A percentile compares a stretch with the other conserved stretches of the same genome.
Conservation (phyloP, 2,329 filamentous ascomycete species). For the Dothidotthia symphoricarpi region DNA sequence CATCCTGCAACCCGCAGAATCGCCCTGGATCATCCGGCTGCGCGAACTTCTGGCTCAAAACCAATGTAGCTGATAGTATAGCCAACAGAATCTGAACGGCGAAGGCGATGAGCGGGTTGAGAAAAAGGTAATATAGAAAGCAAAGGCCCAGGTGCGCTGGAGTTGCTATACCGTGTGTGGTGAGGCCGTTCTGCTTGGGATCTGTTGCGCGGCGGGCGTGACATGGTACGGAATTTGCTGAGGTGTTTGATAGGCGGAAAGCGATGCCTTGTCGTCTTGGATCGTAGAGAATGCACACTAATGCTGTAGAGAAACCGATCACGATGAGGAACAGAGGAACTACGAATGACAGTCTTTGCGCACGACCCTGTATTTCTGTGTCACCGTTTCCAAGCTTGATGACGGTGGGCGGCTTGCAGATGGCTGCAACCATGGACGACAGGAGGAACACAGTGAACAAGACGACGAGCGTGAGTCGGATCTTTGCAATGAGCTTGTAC, state of each 20-base stretch:
- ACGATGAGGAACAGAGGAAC: conserved; percentile 30
- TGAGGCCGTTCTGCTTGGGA: conserved; percentile 1
- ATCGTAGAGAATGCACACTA: conserved; percentile 28
- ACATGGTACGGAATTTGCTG: conserved; percentile 1
- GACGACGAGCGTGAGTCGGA: conserved; percentile 28
- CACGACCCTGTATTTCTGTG: conserved; percentile 11
- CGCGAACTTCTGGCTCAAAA: conserved; percentile 31
- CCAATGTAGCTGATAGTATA: conserved; percentile 21
- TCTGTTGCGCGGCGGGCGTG: conserved; percentile 11
- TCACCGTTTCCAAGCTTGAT: conserved; percentile 2
- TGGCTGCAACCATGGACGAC: conserved; percentile 27
- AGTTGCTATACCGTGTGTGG: background rate
- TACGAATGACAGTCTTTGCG: conserved; percentile 22
- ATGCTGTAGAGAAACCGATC: conserved; percentile 29
- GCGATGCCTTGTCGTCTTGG: conserved; percentile 8
- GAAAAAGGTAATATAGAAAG: conserved; percentile 24
- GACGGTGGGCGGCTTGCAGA: conserved; percentile 16
- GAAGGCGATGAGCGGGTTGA: conserved; percentile 30
- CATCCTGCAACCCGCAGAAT: conserved; percentile 26
- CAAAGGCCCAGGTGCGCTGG: conserved; percentile 15
- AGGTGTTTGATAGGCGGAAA: conserved; percentile 5
- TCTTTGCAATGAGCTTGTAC: conserved; percentile 30
- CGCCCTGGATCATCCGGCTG: conserved; percentile 13
- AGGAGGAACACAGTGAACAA: conserved; percentile 30
- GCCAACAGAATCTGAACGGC: conserved; percentile 28